Base-by-base conservation (phyloP, 768 basidiomycete genomes). In the Boletus barrowsii region DNA sequence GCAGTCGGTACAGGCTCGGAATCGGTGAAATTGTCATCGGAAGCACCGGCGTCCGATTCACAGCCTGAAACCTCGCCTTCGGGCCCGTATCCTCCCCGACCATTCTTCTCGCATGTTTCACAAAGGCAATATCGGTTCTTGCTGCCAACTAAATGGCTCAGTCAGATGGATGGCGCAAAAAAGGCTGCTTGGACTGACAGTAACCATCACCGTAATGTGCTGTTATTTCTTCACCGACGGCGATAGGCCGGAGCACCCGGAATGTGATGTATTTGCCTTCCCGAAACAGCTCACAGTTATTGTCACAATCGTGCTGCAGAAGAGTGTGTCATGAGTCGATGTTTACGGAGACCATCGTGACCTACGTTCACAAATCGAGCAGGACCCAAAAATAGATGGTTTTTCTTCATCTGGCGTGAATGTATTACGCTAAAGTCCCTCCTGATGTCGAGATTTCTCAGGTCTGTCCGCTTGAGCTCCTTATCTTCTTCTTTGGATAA, bases 331-430 rank as follows among this genome's bases (percentile, higher is more conserved):
- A 42, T 45, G 20, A 55, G 53, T 20, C 22, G 17, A 32, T 39
- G 30, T 14, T 47, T 41, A 46, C 43, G 30, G 7, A 52, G 29
- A 42, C 24, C 14, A 42, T 20, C 35, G 59, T 49, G 39, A 73
- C 88, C 79, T 72, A 93, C 91, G 68, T 93, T 93, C 57, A 93
- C 91, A 74, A 93, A 93, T 66, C 91, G 87, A 73, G 91, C 92
- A 47, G 91, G 92, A 10, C 91, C 91, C 68, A 93, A 76, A 75
- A 93, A 93, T 65, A 93, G 77, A 74, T 93, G 90, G 64, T 91
- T 93, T 73, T 90, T 90, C 77, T 93, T 93, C 81, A 90, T 87
- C 70, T 90, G 88, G 65, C 87, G 89, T 33, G 90, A 92, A 71
- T 93, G 90, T 49, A 93, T 92, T 64, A 93, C 91, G 69, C 89